phyloP scores from a whole-genome alignment of 2,329 filamentous ascomycete genomes.

The Clonostachys byssicola region DNA sequence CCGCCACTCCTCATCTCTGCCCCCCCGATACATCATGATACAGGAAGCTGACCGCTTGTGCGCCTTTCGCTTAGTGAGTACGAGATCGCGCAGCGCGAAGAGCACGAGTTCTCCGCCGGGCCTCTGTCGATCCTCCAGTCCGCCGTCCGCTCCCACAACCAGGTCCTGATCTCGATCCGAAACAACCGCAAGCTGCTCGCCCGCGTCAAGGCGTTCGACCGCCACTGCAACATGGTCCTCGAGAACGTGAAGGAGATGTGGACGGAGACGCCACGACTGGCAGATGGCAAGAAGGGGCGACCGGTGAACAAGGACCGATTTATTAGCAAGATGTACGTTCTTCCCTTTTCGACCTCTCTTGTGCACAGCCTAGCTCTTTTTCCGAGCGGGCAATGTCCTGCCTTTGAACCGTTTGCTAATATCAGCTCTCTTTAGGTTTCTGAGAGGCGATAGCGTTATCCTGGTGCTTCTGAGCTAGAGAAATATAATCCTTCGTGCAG shows the following conservation, averaged over 20 bases:
- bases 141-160: constrained; percentile 87
- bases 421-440: constrained; percentile 54
- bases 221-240: constrained; percentile 98
- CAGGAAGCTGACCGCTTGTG: constrained; percentile 2
- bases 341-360: neutral
- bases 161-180: constrained; percentile 94
- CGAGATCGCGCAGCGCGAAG: constrained; percentile 71
- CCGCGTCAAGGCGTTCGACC: constrained; percentile 96
- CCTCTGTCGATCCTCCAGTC: constrained; percentile 90
- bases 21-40: constrained; percentile 5
- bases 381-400: neutral
- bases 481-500: neutral
- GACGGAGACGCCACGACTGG: constrained; percentile 85
- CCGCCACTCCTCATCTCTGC: constrained; percentile 4
- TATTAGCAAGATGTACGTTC: constrained; percentile 88
- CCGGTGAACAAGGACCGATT: constrained; percentile 97
- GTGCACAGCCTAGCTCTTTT: neutral
- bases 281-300: constrained; percentile 82
- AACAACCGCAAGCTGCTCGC: constrained; percentile 98
- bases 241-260: constrained; percentile 98
- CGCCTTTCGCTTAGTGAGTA: constrained; percentile 61
- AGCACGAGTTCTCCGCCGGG: constrained; percentile 51
- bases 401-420: neutral
- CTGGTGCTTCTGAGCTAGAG: constrained; percentile 73
- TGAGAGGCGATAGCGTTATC: constrained; percentile 85